phyloP scores from a whole-genome alignment of 1,284 basidiomycete species.

The Papiliotrema nemorosa region DNA sequence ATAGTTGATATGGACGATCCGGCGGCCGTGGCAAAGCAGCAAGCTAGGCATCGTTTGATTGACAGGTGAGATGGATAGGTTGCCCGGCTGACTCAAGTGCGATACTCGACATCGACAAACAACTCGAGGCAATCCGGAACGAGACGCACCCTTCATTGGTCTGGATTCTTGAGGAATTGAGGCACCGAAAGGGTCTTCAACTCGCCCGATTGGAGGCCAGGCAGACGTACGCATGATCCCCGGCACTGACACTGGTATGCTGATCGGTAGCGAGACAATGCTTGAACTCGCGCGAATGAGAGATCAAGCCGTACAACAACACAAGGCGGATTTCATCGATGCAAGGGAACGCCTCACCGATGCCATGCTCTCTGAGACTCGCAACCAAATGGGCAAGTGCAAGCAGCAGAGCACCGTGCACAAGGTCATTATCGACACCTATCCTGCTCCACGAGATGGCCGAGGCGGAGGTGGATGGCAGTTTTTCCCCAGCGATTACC shows the following conservation, averaged over 20 bases:
- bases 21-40: constrained; percentile 38
- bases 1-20: constrained; percentile 44
- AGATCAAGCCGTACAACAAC: no score
- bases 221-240: no score
- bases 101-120: constrained; percentile 29
- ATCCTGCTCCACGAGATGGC: constrained; percentile 1
- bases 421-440: neutral
- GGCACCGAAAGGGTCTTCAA: constrained; percentile 16
- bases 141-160: constrained; percentile 27
- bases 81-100: constrained; percentile 18
- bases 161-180: constrained; percentile 29
- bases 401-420: neutral
- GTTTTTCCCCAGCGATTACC: neutral
- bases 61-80: constrained; percentile 22
- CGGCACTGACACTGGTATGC: no score
- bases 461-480: constrained; percentile 7
- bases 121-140: constrained; percentile 23
- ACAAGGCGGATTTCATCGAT: no score
- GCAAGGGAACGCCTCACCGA: neutral
- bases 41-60: constrained; percentile 27
- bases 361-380: neutral
- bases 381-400: neutral
- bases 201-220: constrained; percentile 14
- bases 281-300: constrained; percentile 11
- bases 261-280: no score